Evolutionary conservation across 768 basidiomycete genomes (phyloP).

Genomic region (Goffeauzyma gilvescens): DNA sequence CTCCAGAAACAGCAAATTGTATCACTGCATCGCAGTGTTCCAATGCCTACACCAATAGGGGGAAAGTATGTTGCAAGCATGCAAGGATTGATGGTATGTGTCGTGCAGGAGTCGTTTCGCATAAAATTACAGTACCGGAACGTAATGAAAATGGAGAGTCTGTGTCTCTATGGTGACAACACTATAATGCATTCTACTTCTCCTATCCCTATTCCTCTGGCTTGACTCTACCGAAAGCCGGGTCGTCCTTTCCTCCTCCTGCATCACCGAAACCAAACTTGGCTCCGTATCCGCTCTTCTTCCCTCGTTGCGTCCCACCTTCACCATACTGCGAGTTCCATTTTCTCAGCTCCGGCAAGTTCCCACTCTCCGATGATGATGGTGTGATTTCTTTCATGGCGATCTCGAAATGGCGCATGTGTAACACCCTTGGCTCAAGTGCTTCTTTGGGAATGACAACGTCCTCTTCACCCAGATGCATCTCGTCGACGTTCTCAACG

Average conservation of each 20-base stretch:
- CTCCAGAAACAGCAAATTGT: too few relatives aligned
- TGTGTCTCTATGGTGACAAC: too few relatives aligned
- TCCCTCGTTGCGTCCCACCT: constrained; percentile 47
- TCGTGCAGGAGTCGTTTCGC: too few relatives aligned
- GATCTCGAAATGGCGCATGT: constrained; percentile 52
- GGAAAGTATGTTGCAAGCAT: too few relatives aligned
- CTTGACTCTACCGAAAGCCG: constrained; percentile 19
- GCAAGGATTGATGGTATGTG: too few relatives aligned
- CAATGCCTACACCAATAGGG: too few relatives aligned
- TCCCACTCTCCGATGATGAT: constrained; percentile 51
- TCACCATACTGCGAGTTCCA: constrained; percentile 95
- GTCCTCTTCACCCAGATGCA: neutral
- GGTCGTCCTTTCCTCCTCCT: constrained; percentile 8
- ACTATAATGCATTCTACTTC: neutral
- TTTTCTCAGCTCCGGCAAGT: constrained; percentile 40
- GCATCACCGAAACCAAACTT: constrained; percentile 55
- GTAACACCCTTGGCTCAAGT: constrained; percentile 35
- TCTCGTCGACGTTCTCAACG: too few relatives aligned
- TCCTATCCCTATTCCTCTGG: constrained; percentile 3
- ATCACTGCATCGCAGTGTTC: too few relatives aligned
- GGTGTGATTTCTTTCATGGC: constrained; percentile 79
- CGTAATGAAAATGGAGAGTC: too few relatives aligned
- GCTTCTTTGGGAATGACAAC: neutral
- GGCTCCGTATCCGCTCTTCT: constrained; percentile 69
- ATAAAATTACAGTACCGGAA: too few relatives aligned